Base-by-base conservation (phyloP, 441 rosid species). In the Syzygium malaccense region DNA sequence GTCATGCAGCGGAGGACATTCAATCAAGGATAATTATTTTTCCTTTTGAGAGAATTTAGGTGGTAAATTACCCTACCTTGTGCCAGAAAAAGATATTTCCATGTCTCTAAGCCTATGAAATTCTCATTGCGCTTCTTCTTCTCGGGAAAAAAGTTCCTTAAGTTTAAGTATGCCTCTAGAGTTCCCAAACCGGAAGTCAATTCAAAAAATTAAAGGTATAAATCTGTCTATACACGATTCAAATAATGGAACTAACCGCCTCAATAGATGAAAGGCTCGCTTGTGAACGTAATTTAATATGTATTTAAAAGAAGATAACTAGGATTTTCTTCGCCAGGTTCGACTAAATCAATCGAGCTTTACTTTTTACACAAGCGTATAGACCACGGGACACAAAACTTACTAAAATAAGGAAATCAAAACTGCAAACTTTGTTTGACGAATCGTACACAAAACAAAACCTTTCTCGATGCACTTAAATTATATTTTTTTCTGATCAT, bases 401-500 rank as follows among this genome's bases (percentile, higher is more conserved):
- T 45, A 23, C 14, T 37, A 4, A 37, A 23, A 20, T 37, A 10
- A 71, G 5, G 17, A 75, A 41, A 75, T 75, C 83, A 68, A 75
- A 75, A 75, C 2, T 37, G 23, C 2, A 2, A 12, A 37, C 5
- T 75, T 4, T 7, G 5, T 12, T 37, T 4, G n/a, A 7, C 45
- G 7, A 12, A 14, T 1, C 6, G 1, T 23, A 13, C 4, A 1
- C 0, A 41, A 41, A 41, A 20, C n/a, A 6, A 37, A 37, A 37
- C 51, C 8, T 20, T 12, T n/a, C 17, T 75, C 13, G 12, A 12
- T 75, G 51, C 23, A 41, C 1, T 75, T 12, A 4, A 8, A 23
- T 8, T 12, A 3, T 41, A 3, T 37, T 37, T 12, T 71, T 51
- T 75, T n/a, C 17, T 1, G 14, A 6, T 5, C 51, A 41, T 75